These are phyloP conservation scores for Juglanconis sp. DNA, from an alignment of 2,329 filamentous ascomycete genomes.

Conservation along the genomic window DNA sequence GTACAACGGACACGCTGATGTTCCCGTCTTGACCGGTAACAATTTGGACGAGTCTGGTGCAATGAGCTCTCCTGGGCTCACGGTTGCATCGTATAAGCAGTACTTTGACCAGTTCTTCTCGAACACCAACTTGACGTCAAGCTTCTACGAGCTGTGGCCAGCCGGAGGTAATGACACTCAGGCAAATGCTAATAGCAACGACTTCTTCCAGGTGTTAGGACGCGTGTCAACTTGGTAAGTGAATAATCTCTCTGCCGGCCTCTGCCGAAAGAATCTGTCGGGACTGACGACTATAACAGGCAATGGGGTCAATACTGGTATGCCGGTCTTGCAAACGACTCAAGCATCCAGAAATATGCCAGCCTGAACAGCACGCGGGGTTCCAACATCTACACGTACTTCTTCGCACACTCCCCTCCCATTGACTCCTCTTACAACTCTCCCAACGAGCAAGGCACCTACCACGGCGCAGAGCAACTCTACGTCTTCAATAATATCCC, in stretches of 20 bases:
- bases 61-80: not conserved
- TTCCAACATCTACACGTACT: not conserved
- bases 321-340: not conserved
- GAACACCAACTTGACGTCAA: not conserved
- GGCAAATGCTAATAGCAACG: not conserved
- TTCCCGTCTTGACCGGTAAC: not conserved
- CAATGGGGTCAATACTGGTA: not conserved
- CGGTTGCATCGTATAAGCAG: not conserved
- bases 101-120: constrained; percentile 1
- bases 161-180: not conserved
- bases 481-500: constrained; percentile 1
- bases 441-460: not conserved
- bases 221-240: not conserved
- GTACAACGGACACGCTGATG: not conserved
- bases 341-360: not conserved
- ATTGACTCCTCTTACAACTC: not conserved
- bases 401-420: not conserved
- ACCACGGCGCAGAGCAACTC: not conserved
- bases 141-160: constrained; percentile 1
- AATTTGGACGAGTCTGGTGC: not conserved
- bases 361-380: not conserved
- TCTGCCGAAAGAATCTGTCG: no score
- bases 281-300: not conserved
- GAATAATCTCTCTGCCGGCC: not conserved
- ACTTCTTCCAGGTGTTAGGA: not conserved